phyloP scores from a whole-genome alignment of 1,284 basidiomycete genomes.

The Cryptococcus sp. region DNA sequence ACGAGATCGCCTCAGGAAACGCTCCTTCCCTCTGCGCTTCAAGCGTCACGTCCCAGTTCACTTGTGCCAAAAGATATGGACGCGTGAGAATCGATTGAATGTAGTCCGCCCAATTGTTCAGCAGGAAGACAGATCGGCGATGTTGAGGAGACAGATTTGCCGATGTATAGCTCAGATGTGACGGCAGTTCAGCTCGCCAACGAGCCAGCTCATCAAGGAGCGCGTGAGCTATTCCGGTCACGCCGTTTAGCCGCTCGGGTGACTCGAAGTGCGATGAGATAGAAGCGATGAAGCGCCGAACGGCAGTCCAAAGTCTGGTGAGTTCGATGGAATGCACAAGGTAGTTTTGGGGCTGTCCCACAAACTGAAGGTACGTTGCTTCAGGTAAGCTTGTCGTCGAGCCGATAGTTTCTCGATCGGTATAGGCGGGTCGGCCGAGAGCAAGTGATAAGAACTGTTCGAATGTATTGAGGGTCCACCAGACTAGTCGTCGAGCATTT shows the following conservation, averaged over 20 bases:
- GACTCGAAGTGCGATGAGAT: slow-evolving; percentile 16
- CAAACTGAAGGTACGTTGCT: slow-evolving; percentile 8
- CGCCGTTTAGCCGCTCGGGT: slow-evolving; percentile 1
- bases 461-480: slow-evolving; percentile 27
- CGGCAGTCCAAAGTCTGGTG: slow-evolving; percentile 9
- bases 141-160: slow-evolving; percentile 3
- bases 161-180: slow-evolving; percentile 6
- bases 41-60: slow-evolving; percentile 12
- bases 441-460: slow-evolving; percentile 26
- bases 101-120: slow-evolving; percentile 19
- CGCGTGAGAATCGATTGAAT: slow-evolving; percentile 20
- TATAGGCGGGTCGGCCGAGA: slow-evolving; percentile 25
- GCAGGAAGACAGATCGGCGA: slow-evolving; percentile 15
- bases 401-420: slow-evolving; percentile 11
- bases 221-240: neutral
- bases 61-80: slow-evolving; percentile 20
- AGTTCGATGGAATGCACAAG: slow-evolving; percentile 17
- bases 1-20: neutral
- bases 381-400: slow-evolving; percentile 20
- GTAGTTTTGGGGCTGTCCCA: slow-evolving; percentile 15
- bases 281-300: slow-evolving; percentile 17
- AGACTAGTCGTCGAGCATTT: slow-evolving; percentile 21
- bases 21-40: too few relatives aligned
- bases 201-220: slow-evolving; percentile 11
- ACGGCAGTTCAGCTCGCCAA: slow-evolving; percentile 15